Percentiles rank a stretch among this genome's conserved stretches.
Conservation (phyloP, 1,284 basidiomycete species). For the Ganoderma multipileum region DNA sequence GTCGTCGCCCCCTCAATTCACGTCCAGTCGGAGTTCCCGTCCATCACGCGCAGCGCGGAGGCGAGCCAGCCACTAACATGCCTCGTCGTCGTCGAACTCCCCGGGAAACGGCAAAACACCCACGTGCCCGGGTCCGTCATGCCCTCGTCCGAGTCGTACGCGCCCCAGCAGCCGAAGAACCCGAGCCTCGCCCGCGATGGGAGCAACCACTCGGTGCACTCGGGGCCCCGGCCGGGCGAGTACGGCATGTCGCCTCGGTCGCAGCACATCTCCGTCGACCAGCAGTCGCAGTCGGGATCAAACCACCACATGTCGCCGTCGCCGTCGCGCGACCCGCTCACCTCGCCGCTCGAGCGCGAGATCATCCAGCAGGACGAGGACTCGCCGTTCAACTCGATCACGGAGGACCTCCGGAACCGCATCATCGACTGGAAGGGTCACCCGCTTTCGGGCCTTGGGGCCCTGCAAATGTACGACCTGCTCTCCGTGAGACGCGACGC, state of each 20-base stretch:
- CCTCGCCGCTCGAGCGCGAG: conserved; percentile 26
- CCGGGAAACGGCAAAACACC: conserved; percentile 65
- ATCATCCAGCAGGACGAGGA: conserved; percentile 48
- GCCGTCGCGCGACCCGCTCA: conserved; percentile 35
- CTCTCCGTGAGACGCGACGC: conserved; percentile 87
- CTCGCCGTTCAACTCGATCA: conserved; percentile 80
- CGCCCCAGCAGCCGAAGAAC: conserved; percentile 24
- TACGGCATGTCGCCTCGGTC: conserved; percentile 32
- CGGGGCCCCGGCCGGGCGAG: conserved; percentile 30
- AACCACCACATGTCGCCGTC: conserved; percentile 35
- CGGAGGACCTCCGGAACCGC: conserved; percentile 86
- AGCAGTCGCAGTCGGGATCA: conserved; percentile 29
- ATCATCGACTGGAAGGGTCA: conserved; percentile 96
- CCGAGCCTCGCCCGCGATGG: conserved; percentile 24
- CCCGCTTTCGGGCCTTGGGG: conserved; percentile 85
- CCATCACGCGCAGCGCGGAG: conserved; percentile 77
- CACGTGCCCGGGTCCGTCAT: conserved; percentile 67
- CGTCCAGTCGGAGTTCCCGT: conserved; percentile 88
- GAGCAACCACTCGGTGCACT: conserved; percentile 32
- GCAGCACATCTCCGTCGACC: conserved; percentile 28
- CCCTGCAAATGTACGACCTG: conserved; percentile 90
- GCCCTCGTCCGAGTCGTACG: conserved; percentile 52
- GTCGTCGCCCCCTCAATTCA: conserved; percentile 89
- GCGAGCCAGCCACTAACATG: conserved; percentile 85
- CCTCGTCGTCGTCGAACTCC: conserved; percentile 89